These are phyloP conservation scores for Fusarium decemcellulare DNA, from an alignment of 2,329 filamentous ascomycete species.

Conservation along the genomic window DNA sequence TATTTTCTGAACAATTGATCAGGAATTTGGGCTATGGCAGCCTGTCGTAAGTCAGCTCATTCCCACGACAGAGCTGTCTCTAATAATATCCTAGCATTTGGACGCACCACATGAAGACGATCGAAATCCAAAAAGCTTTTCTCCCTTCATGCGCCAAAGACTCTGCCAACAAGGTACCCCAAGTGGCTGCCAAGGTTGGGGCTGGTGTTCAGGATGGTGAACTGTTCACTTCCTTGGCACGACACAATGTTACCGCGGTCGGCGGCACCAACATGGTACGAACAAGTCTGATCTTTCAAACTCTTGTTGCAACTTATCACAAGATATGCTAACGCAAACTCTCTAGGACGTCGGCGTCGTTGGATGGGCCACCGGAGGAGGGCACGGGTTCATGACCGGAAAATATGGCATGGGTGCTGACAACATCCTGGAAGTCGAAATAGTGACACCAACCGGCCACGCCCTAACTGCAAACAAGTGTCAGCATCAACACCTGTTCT, in stretches of 20 bases:
- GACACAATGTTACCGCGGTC: not conserved
- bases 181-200: not conserved
- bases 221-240: not conserved
- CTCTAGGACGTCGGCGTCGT: not conserved
- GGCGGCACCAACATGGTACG: not conserved
- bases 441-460: not conserved
- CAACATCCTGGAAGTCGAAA: not conserved
- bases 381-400: not conserved
- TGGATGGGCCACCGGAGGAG: not conserved
- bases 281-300: too few species aligned
- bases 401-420: constrained; percentile 6
- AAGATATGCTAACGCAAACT: too few species aligned
- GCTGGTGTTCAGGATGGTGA: not conserved
- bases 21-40: not conserved
- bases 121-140: not conserved
- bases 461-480: not conserved
- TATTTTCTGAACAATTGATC: too few species aligned
- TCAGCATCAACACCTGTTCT: not conserved
- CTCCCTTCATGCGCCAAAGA: not conserved
- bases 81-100: not conserved
- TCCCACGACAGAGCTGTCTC: not conserved
- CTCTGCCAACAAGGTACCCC: not conserved
- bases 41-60: not conserved
- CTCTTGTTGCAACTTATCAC: too few species aligned
- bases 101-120: not conserved